Percentiles rank a stretch among this genome's conserved stretches.
Conservation (phyloP, 371 early-diverging fungal genomes). For the Mortierella sp. region DNA sequence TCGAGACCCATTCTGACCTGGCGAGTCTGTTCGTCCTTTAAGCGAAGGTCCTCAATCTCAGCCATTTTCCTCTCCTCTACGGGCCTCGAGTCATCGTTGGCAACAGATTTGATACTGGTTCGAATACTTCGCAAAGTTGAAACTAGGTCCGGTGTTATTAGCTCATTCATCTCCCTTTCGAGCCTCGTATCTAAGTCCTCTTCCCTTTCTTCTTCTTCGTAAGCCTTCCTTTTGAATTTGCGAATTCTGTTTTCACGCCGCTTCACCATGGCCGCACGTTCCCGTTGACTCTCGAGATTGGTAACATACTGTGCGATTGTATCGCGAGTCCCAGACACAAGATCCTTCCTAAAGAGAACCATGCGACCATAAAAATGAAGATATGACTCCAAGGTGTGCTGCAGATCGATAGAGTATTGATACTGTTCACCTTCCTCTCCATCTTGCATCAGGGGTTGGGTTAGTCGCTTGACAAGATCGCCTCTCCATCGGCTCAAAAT, state of each 20-base stretch:
- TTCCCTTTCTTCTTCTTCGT: constrained; percentile 9
- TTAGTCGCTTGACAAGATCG: constrained; percentile 28
- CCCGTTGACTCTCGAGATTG: constrained; percentile 14
- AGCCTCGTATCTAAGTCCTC: constrained; percentile 35
- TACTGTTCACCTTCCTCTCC: constrained; percentile 53
- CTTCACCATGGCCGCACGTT: constrained; percentile 26
- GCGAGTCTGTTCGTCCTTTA: constrained; percentile 25
- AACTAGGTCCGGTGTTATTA: constrained; percentile 19
- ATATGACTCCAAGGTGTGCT: constrained; percentile 46
- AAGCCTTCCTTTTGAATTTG: constrained; percentile 13
- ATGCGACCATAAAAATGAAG: constrained; percentile 34
- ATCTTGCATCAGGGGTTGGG: constrained; percentile 46
- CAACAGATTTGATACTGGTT: constrained; percentile 20
- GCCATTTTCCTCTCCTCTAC: constrained; percentile 25
- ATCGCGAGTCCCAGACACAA: constrained; percentile 32
- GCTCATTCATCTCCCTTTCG: constrained; percentile 33
- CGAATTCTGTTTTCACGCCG: constrained; percentile 30
- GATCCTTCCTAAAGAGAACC: constrained; percentile 30
- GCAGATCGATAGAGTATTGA: constrained; percentile 47
- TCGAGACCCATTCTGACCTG: constrained; percentile 28
- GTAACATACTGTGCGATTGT: constrained; percentile 12
- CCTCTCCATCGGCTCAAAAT: constrained; percentile 30
- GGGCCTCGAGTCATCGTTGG: constrained; percentile 10
- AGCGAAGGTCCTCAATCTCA: constrained; percentile 27
- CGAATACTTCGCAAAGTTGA: constrained; percentile 35